Percentiles rank a stretch among this genome's conserved stretches.
Evolutionary conservation across 257 asterid genomes (phyloP).

Genomic region (Fraxinus quadrangulata): DNA sequence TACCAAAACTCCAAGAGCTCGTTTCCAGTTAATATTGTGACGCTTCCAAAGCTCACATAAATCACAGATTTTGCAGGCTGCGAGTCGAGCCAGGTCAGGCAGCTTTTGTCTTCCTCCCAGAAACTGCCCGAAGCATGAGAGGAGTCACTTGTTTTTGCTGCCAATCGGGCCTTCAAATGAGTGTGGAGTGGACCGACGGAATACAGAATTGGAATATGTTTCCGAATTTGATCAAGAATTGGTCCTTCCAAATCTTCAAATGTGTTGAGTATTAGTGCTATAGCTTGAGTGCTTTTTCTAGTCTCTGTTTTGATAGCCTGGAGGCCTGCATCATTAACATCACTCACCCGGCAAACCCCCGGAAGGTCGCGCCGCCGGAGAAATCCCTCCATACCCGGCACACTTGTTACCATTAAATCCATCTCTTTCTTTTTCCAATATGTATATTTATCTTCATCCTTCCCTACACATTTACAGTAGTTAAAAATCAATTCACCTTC

Average conservation of each 20-base stretch:
- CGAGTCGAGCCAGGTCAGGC: constrained; percentile 47
- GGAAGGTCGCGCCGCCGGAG: constrained; percentile 45
- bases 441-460: constrained; percentile 44
- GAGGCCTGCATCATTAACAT: constrained; percentile 23
- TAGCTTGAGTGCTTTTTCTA: constrained; percentile 36
- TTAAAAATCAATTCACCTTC: background rate
- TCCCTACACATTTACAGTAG: constrained; percentile 21
- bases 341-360: constrained; percentile 22
- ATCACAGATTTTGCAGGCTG: constrained; percentile 47
- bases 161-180: constrained; percentile 32
- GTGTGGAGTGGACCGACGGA: constrained; percentile 68
- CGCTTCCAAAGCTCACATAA: constrained; percentile 61
- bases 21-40: constrained; percentile 29
- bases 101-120: constrained; percentile 51
- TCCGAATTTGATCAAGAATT: constrained; percentile 45
- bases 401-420: constrained; percentile 38
- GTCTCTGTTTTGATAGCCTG: constrained; percentile 30
- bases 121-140: constrained; percentile 32
- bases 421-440: constrained; percentile 36
- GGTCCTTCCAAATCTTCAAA: constrained; percentile 64
- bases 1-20: constrained; percentile 56
- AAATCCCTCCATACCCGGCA: constrained; percentile 35
- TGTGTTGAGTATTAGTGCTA: constrained; percentile 59
- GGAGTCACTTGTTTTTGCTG: background rate
- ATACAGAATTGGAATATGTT: constrained; percentile 46